Percentiles rank a stretch among this genome's conserved stretches.
These are phyloP conservation scores for Plasmodium billcollinsi DNA, from an alignment of 169 alveolate genomes.

Conservation along the genomic window DNA sequence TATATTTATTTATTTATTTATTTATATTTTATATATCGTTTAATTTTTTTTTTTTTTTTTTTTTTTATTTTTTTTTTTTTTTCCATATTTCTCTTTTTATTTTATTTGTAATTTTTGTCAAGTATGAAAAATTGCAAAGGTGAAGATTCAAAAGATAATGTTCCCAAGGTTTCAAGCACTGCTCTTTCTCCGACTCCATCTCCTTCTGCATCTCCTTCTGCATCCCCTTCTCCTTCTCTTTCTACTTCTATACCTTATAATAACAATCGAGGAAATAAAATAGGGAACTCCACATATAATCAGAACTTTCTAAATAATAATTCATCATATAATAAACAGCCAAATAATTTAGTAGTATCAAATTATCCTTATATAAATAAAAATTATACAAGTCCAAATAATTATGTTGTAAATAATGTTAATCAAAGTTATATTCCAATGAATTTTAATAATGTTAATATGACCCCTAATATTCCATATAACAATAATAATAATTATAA, in stretches of 20 bases:
- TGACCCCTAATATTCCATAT: slow-evolving; percentile 2
- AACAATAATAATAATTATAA: slow-evolving; percentile 2
- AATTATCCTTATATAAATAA: slow-evolving; percentile 5
- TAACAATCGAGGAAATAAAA: slow-evolving; percentile 10
- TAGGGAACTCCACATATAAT: slow-evolving; percentile 15
- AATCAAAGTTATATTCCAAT: background rate
- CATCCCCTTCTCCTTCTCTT: too few relatives aligned
- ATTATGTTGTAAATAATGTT: background rate
- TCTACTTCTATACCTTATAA: background rate
- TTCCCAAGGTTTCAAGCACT: background rate
- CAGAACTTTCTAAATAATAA: slow-evolving; percentile 7
- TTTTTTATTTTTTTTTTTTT: background rate
- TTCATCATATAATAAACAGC: slow-evolving; percentile 18
- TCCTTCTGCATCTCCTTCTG: too few relatives aligned
- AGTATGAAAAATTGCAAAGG: slow-evolving; percentile 11
- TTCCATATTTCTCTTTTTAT: background rate
- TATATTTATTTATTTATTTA: too few relatives aligned
- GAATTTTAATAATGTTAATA: slow-evolving; percentile 7
- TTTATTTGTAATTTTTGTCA: background rate
- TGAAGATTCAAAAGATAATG: slow-evolving; percentile 8
- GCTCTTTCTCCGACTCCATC: background rate
- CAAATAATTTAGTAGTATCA: slow-evolving; percentile 11
- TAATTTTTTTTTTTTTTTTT: background rate
- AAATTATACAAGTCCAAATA: background rate
- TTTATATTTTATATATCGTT: background rate